Conservation (phyloP, 2,329 filamentous ascomycete species). For the Cladosporium sp. region DNA sequence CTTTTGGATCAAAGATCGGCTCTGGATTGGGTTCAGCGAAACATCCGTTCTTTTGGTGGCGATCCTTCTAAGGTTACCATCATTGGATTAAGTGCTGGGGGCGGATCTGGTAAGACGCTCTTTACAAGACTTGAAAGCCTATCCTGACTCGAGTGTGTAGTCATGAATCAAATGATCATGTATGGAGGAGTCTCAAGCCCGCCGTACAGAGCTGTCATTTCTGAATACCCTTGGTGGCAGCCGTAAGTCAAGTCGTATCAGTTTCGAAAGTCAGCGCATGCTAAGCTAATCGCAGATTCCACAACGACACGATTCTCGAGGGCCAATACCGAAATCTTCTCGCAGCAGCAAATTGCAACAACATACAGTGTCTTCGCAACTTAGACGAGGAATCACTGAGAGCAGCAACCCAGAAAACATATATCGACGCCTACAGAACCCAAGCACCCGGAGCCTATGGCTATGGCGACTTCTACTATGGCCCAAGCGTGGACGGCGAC, state of each 20-base stretch:
- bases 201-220: conserved; percentile 46
- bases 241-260: conserved; percentile 15
- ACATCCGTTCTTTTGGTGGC: conserved; percentile 33
- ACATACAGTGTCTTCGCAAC: conserved; percentile 32
- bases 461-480: conserved; percentile 47
- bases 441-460: conserved; percentile 24
- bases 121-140: no score
- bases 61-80: conserved; percentile 29
- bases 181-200: conserved; percentile 26
- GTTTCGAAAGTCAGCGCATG: background rate
- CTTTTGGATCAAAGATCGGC: conserved; percentile 33
- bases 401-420: conserved; percentile 13
- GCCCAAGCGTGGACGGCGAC: conserved; percentile 43
- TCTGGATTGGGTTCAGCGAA: conserved; percentile 33
- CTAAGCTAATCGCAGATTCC: background rate
- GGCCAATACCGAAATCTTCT: conserved; percentile 28
- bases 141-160: conserved; percentile 16
- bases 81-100: conserved; percentile 32
- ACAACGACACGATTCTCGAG: conserved; percentile 34
- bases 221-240: conserved; percentile 41
- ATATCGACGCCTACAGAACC: background rate
- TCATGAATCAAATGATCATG: conserved; percentile 20
- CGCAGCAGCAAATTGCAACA: conserved; percentile 31
- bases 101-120: conserved; percentile 25
- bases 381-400: conserved; percentile 10